phyloP scores from a whole-genome alignment of 1,284 basidiomycete genomes.

The Lignosus rhinocerotis region DNA sequence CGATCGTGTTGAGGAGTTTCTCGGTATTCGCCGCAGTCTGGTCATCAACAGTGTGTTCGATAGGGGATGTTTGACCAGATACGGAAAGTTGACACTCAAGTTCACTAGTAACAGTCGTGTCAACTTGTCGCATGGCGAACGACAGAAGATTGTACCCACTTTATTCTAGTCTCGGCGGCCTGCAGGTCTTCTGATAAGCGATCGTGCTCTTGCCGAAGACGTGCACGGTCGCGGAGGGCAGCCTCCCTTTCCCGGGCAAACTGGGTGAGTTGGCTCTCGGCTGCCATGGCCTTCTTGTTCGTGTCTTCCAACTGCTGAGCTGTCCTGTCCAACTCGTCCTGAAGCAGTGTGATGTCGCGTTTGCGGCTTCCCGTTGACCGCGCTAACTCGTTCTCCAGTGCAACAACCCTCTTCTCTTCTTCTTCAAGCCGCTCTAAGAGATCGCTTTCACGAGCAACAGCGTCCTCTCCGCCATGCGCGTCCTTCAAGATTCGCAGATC shows the following conservation, averaged over 20 bases:
- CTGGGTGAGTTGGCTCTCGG: conserved; percentile 37
- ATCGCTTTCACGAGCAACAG: conserved; percentile 20
- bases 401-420: conserved; percentile 23
- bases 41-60: conserved; percentile 12
- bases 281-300: conserved; percentile 37
- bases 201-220: conserved; percentile 32
- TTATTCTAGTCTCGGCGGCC: conserved; percentile 33
- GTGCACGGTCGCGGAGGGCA: conserved; percentile 44
- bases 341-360: conserved; percentile 22
- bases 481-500: conserved; percentile 49
- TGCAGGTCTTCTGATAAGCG: conserved; percentile 30
- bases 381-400: conserved; percentile 29
- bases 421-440: conserved; percentile 28
- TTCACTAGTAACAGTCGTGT: conserved; percentile 11
- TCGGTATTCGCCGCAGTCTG: conserved; percentile 40
- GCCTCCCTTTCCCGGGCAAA: conserved; percentile 49
- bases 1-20: conserved; percentile 60
- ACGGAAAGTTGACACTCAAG: conserved; percentile 23
- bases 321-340: conserved; percentile 35
- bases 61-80: conserved; percentile 3
- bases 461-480: conserved; percentile 19
- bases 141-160: conserved; percentile 16
- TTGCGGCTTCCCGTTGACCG: conserved; percentile 17
- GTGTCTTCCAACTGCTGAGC: conserved; percentile 47
- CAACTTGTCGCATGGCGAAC: neutral